These are phyloP conservation scores for Xylariales sp. DNA, from an alignment of 2,329 filamentous ascomycete species.

Conservation along the genomic window DNA sequence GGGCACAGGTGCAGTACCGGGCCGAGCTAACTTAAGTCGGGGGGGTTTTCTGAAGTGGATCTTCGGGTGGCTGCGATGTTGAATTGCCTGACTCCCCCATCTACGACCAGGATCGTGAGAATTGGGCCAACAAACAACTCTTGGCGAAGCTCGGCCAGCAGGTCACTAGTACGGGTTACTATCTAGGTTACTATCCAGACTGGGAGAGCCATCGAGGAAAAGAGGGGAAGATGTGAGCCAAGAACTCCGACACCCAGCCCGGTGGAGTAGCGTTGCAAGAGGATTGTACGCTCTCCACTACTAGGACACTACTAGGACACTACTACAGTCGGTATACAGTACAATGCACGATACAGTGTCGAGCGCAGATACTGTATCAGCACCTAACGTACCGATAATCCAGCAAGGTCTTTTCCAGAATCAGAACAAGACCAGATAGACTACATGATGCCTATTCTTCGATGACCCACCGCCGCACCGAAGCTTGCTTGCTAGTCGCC, in stretches of 20 bases:
- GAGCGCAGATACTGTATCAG: background rate
- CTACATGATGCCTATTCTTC: too few relatives aligned
- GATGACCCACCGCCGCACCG: background rate
- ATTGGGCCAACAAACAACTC: slow-evolving; percentile 45
- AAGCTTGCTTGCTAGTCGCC: background rate
- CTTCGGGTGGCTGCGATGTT: slow-evolving; percentile 40
- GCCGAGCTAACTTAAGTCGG: slow-evolving; percentile 20
- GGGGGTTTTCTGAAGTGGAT: slow-evolving; percentile 37
- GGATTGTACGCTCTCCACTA: background rate
- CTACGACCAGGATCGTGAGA: slow-evolving; percentile 44
- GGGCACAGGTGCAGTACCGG: slow-evolving; percentile 12
- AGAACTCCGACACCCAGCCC: slow-evolving; percentile 38
- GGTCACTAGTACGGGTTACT: slow-evolving; percentile 28
- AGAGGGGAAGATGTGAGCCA: slow-evolving; percentile 46
- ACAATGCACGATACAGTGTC: background rate
- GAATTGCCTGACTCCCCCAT: slow-evolving; percentile 32
- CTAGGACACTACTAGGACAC: too few relatives aligned
- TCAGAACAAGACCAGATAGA: background rate
- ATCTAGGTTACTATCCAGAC: slow-evolving; percentile 24
- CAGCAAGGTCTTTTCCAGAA: slow-evolving; percentile 3
- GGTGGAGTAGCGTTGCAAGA: slow-evolving; percentile 34
- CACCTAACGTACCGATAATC: background rate
- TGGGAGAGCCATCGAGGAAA: slow-evolving; percentile 19
- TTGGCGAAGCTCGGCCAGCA: slow-evolving; percentile 32
- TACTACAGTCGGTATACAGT: too few relatives aligned